These are phyloP conservation scores for Podospora fimiseda DNA, from an alignment of 495 filamentous ascomycete genomes.

Conservation along the genomic window DNA sequence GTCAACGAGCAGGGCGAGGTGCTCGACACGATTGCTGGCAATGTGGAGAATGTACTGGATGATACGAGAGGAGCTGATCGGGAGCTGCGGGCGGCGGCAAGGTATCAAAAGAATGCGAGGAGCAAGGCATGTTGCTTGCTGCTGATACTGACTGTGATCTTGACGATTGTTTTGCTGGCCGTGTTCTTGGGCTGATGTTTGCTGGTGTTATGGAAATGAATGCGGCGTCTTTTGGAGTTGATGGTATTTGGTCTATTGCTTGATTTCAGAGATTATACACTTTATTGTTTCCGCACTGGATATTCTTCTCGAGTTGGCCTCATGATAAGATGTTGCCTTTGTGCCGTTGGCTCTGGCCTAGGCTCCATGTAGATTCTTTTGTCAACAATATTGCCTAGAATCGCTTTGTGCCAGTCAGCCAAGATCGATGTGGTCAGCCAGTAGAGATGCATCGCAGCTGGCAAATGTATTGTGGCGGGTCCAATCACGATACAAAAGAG, in stretches of 20 bases:
- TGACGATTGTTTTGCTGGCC: conserved; percentile 82
- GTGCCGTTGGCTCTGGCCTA: too few relatives aligned
- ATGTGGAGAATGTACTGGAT: conserved; percentile 72
- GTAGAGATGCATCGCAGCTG: conserved; percentile 62
- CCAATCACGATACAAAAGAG: conserved; percentile 37
- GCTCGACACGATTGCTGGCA: conserved; percentile 81
- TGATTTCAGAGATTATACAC: too few relatives aligned
- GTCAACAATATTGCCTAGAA: too few relatives aligned
- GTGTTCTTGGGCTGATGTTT: conserved; percentile 62
- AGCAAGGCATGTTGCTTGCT: conserved; percentile 89
- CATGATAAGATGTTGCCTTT: too few relatives aligned
- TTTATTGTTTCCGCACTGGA: conserved; percentile 4
- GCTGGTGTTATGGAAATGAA: too few relatives aligned
- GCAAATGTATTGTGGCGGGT: conserved; percentile 47
- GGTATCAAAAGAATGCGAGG: conserved; percentile 89
- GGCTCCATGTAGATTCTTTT: too few relatives aligned
- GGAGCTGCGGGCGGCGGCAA: conserved; percentile 73
- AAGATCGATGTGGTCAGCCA: conserved; percentile 52
- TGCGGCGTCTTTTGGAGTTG: background rate
- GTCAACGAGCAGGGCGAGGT: conserved; percentile 88
- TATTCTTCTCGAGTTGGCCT: background rate
- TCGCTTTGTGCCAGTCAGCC: conserved; percentile 7
- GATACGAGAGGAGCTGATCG: conserved; percentile 78
- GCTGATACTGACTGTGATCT: conserved; percentile 81
- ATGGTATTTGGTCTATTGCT: background rate